Conservation (phyloP, 1,284 basidiomycete genomes). For the Ceratobasidium sp. region DNA sequence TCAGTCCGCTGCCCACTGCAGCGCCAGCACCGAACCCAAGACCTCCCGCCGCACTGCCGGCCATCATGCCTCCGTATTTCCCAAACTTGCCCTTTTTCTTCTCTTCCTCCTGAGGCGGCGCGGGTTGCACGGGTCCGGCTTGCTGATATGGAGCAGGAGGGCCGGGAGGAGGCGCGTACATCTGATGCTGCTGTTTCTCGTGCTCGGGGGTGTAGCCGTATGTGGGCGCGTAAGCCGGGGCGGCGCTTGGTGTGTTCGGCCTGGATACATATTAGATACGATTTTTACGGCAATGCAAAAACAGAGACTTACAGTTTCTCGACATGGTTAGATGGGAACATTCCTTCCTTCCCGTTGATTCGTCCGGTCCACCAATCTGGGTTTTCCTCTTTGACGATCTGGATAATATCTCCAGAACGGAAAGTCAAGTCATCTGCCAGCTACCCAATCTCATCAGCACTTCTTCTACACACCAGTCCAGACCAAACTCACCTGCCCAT, state of each 20-base stretch:
- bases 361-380: conserved; percentile 69
- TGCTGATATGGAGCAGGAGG: conserved; percentile 39
- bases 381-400: conserved; percentile 69
- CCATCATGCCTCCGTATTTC: conserved; percentile 63
- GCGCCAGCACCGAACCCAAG: conserved; percentile 76
- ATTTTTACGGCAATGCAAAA: conserved; percentile 12
- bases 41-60: conserved; percentile 73
- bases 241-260: not conserved
- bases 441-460: not conserved
- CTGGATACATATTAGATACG: conserved; percentile 6
- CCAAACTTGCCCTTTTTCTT: conserved; percentile 70
- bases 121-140: conserved; percentile 41
- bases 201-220: conserved; percentile 29
- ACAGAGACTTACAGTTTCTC: conserved; percentile 58
- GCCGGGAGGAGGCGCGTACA: conserved; percentile 46
- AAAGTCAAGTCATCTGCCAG: conserved; percentile 71
- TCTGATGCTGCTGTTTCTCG: conserved; percentile 21
- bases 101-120: conserved; percentile 46
- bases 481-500: conserved; percentile 57
- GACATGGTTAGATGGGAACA: conserved; percentile 73
- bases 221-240: not conserved
- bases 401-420: conserved; percentile 66
- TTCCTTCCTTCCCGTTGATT: conserved; percentile 65
- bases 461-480: not conserved
- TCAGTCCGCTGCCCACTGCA: conserved; percentile 59